A percentile compares a stretch with the other conserved stretches of the same genome.
Conservation (phyloP, 805 yeast genomes). For the Sugiyamaella chiloensis region DNA sequence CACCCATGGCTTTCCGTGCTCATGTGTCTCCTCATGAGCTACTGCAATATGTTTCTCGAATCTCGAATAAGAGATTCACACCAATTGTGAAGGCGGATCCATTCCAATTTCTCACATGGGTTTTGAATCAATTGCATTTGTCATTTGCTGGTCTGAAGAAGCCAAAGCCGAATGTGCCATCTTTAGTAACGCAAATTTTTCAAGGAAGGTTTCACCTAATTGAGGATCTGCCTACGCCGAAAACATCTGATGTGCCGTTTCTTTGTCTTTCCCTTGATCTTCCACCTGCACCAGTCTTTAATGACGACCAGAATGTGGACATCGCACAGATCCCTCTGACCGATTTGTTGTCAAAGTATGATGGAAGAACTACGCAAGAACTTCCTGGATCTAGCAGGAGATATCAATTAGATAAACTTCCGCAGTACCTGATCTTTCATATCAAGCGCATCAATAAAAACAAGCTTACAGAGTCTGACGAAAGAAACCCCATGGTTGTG, state of each 20-base stretch:
- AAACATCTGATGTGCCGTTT: slow-evolving; percentile 35
- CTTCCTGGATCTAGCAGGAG: slow-evolving; percentile 37
- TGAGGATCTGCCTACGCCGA: slow-evolving; percentile 23
- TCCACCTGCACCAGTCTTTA: slow-evolving; percentile 57
- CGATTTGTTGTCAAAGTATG: slow-evolving; percentile 41
- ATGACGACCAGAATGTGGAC: slow-evolving; percentile 45
- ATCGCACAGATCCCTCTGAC: slow-evolving; percentile 52
- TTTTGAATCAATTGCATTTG: slow-evolving; percentile 47
- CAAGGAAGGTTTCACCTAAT: slow-evolving; percentile 53
- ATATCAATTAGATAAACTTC: slow-evolving; percentile 44
- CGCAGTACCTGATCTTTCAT: slow-evolving; percentile 54
- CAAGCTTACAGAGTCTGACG: slow-evolving; percentile 33
- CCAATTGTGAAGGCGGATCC: slow-evolving; percentile 48
- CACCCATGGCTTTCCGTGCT: slow-evolving; percentile 50
- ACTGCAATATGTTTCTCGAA: slow-evolving; percentile 44
- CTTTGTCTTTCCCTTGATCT: slow-evolving; percentile 57
- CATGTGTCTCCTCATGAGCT: slow-evolving; percentile 71
- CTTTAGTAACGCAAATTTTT: slow-evolving; percentile 38
- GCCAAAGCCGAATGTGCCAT: slow-evolving; percentile 18
- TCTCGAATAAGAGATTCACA: slow-evolving; percentile 45
- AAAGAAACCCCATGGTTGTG: slow-evolving; percentile 60
- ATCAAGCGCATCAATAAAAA: slow-evolving; percentile 50
- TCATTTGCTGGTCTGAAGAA: slow-evolving; percentile 31
- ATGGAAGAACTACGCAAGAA: slow-evolving; percentile 33
- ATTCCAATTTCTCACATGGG: slow-evolving; percentile 55